Percentiles rank a stretch among this genome's conserved stretches.
These are phyloP conservation scores for Primulina tabacum DNA, from an alignment of 257 asterid species.

Conservation along the genomic window DNA sequence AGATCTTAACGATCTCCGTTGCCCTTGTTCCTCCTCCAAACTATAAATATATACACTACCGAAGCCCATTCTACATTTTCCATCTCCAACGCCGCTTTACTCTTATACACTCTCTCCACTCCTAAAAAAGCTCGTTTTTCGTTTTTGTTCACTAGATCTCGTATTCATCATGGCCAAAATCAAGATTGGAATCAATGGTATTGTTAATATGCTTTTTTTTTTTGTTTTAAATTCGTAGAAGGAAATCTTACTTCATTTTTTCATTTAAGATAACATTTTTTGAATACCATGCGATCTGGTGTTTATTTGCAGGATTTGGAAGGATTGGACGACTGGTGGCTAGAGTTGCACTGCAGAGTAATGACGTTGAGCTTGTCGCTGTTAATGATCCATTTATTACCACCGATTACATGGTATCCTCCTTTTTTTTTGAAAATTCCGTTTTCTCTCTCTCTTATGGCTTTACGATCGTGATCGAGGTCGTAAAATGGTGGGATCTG, in stretches of 20 bases:
- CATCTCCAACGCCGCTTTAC: background rate
- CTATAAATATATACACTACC: constrained; percentile 12
- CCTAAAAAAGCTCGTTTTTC: background rate
- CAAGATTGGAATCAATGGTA: constrained; percentile 89
- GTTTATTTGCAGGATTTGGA: constrained; percentile 57
- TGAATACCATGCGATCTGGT: constrained; percentile 6
- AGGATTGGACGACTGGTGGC: constrained; percentile 91
- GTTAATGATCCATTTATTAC: constrained; percentile 82
- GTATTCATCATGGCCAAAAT: constrained; percentile 56
- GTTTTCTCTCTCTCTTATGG: background rate
- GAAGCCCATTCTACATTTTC: background rate
- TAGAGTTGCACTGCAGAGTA: constrained; percentile 69
- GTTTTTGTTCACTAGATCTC: constrained; percentile 17
- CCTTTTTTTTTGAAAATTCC: background rate
- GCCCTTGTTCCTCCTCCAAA: background rate
- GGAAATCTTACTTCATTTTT: background rate
- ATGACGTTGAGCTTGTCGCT: constrained; percentile 85
- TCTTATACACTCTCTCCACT: background rate
- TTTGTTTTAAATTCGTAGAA: background rate
- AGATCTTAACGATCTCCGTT: constrained; percentile 10
- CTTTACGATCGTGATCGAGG: background rate
- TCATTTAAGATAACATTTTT: background rate
- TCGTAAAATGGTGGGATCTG: background rate
- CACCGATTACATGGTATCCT: constrained; percentile 71
- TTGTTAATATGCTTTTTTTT: background rate